Evolutionary conservation across 139 green algal species (phyloP).

Genomic region (Mesotaenium endlicherianum): DNA sequence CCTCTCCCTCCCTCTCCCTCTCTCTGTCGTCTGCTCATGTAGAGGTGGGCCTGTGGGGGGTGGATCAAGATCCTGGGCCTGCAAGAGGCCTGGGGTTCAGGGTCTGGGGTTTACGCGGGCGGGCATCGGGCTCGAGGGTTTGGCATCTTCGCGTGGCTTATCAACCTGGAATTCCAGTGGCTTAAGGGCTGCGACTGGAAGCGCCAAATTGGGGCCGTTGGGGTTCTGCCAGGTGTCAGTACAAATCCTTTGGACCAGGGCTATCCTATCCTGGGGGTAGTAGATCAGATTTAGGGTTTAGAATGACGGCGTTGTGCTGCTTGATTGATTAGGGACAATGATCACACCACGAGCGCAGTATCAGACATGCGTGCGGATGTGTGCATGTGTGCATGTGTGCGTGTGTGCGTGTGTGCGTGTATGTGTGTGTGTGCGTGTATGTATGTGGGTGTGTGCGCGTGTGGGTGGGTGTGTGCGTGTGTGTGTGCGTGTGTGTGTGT

Average conservation of each 20-base stretch:
- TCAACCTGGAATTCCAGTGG: background rate
- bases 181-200: background rate
- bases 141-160: background rate
- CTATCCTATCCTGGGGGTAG: background rate
- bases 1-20: background rate
- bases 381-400: background rate
- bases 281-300: background rate
- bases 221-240: background rate
- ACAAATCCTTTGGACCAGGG: background rate
- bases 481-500: background rate
- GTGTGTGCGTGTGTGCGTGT: background rate
- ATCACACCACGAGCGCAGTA: background rate
- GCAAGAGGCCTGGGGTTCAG: background rate
- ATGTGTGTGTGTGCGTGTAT: background rate
- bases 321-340: background rate
- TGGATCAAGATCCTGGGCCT: too few species aligned
- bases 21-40: background rate
- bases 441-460: background rate
- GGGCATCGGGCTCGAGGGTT: background rate
- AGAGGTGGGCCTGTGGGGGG: too few species aligned
- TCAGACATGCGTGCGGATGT: background rate
- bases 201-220: background rate
- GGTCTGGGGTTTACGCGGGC: background rate
- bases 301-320: background rate
- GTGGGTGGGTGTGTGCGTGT: background rate